A percentile compares a stretch with the other conserved stretches of the same genome.
phyloP scores from a whole-genome alignment of 306 rosid genomes.

The Hippophae rhamnoides region DNA sequence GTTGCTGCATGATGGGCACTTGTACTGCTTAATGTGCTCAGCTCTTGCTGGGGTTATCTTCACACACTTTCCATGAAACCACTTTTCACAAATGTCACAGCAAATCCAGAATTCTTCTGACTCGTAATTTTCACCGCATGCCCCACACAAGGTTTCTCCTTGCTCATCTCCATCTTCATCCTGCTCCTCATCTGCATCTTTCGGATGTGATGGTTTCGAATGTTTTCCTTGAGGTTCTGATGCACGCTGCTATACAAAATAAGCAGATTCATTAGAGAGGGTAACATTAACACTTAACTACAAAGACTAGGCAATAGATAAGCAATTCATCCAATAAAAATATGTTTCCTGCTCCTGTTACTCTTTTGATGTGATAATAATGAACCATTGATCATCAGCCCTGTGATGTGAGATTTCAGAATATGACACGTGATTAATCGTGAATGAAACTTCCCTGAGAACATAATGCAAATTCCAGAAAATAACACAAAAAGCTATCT shows the following conservation, averaged over 20 bases:
- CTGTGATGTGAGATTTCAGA: no score
- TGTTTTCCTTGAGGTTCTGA: constrained; percentile 47
- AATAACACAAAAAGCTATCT: no score
- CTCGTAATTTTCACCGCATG: constrained; percentile 75
- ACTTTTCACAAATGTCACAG: constrained; percentile 82
- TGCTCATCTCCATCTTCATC: constrained; percentile 83
- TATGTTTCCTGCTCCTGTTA: no score
- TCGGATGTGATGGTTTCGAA: constrained; percentile 30
- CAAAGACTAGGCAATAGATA: background rate
- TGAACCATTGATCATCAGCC: no score
- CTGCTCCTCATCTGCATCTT: constrained; percentile 60
- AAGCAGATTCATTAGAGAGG: constrained; percentile 7
- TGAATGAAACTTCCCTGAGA: no score
- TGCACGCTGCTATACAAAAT: constrained; percentile 37
- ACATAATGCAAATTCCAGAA: no score
- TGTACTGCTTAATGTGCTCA: constrained; percentile 85
- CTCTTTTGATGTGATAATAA: no score
- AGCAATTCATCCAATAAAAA: no score
- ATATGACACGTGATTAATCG: no score
- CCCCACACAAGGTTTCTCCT: constrained; percentile 84
- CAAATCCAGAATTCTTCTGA: constrained; percentile 91
- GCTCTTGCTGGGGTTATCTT: constrained; percentile 92
- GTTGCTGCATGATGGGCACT: constrained; percentile 94
- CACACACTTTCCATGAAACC: constrained; percentile 96
- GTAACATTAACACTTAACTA: background rate